Percentiles rank a stretch among this genome's conserved stretches.
phyloP scores from a whole-genome alignment of 345 rosid species.

The Jatropha curcas region DNA sequence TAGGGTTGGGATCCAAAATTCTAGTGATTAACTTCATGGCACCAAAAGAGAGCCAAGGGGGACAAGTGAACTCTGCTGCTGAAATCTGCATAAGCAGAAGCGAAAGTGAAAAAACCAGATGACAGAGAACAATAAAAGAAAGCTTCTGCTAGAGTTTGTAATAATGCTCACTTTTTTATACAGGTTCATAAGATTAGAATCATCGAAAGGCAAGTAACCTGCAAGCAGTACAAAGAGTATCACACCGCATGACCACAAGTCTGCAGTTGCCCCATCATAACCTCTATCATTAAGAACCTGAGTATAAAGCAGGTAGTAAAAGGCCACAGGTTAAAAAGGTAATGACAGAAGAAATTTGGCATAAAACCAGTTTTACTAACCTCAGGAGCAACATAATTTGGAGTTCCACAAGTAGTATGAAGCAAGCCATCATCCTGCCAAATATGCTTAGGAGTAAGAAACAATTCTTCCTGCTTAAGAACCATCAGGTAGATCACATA shows the following conservation, averaged over 20 bases:
- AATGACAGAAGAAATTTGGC: not conserved
- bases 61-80: slow-evolving; percentile 89
- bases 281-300: slow-evolving; percentile 97
- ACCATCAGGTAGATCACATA: not conserved
- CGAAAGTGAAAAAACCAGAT: slow-evolving; percentile 19
- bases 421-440: slow-evolving; percentile 93
- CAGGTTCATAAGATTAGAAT: slow-evolving; percentile 90
- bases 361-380: slow-evolving; percentile 38
- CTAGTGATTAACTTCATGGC: slow-evolving; percentile 85
- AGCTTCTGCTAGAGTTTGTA: slow-evolving; percentile 7
- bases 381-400: slow-evolving; percentile 99
- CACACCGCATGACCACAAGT: slow-evolving; percentile 98
- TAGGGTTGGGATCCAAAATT: slow-evolving; percentile 88
- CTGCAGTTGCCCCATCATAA: slow-evolving; percentile 96
- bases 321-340: slow-evolving; percentile 1
- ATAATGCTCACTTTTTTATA: slow-evolving; percentile 89
- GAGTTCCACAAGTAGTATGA: slow-evolving; percentile 97
- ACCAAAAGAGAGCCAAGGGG: slow-evolving; percentile 88
- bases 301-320: slow-evolving; percentile 14
- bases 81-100: slow-evolving; percentile 56
- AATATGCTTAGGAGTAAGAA: slow-evolving; percentile 22
- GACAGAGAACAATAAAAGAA: slow-evolving; percentile 16
- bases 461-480: too few species aligned
- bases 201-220: slow-evolving; percentile 99
- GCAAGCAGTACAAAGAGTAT: slow-evolving; percentile 95